These are phyloP conservation scores for Trichaptum fuscoviolaceum DNA, from an alignment of 768 basidiomycete species.

Conservation along the genomic window DNA sequence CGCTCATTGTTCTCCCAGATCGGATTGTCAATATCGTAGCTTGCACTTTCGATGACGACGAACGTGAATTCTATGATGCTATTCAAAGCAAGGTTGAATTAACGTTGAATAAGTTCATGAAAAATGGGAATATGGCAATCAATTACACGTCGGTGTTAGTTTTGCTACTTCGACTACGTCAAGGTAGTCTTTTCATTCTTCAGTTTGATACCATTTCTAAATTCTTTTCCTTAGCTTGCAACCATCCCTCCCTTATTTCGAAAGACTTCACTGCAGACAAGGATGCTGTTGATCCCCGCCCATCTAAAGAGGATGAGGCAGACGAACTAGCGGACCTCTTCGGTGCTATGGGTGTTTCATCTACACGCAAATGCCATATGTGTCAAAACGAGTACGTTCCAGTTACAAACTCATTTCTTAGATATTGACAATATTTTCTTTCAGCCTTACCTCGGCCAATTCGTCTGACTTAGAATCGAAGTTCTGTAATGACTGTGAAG, in stretches of 20 bases:
- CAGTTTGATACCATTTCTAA: background rate
- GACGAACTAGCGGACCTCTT: slow-evolving; percentile 78
- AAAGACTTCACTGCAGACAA: slow-evolving; percentile 69
- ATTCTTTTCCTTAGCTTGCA: slow-evolving; percentile 57
- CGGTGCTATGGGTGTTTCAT: slow-evolving; percentile 57
- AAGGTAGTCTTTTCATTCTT: slow-evolving; percentile 47
- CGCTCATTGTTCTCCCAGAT: slow-evolving; percentile 74
- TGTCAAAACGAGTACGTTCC: slow-evolving; percentile 59
- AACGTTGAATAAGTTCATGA: slow-evolving; percentile 63
- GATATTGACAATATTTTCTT: slow-evolving; percentile 4
- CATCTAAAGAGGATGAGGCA: slow-evolving; percentile 47
- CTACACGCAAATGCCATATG: slow-evolving; percentile 65
- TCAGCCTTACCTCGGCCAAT: slow-evolving; percentile 35
- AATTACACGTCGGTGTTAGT: slow-evolving; percentile 69
- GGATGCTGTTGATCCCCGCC: slow-evolving; percentile 69
- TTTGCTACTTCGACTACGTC: slow-evolving; percentile 75
- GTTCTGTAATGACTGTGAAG: slow-evolving; percentile 57
- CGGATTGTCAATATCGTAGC: slow-evolving; percentile 65
- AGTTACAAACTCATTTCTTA: slow-evolving; percentile 1
- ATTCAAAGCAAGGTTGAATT: slow-evolving; percentile 63
- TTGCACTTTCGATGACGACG: slow-evolving; percentile 72
- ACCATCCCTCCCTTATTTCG: slow-evolving; percentile 79
- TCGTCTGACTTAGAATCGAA: slow-evolving; percentile 36
- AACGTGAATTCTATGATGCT: slow-evolving; percentile 73
- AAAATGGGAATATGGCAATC: slow-evolving; percentile 41